Conservation (phyloP, 2,329 filamentous ascomycete species). For the Thermomyces lanuginosus region DNA sequence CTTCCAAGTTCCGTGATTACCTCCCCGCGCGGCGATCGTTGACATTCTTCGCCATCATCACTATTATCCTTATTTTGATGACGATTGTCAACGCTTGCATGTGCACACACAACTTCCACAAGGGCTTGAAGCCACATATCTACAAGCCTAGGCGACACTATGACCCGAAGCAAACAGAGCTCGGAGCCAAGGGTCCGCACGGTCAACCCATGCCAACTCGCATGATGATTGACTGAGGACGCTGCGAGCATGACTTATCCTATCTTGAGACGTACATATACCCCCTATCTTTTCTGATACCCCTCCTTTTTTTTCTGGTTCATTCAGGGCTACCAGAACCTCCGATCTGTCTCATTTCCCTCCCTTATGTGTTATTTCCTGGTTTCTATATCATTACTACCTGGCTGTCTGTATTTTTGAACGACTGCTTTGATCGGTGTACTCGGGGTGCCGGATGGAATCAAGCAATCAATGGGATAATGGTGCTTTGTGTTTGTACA, state of each 20-base stretch:
- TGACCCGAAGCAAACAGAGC: conserved; percentile 35
- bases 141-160: conserved; percentile 38
- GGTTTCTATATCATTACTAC: too few species aligned
- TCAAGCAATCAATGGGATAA: too few species aligned
- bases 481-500: too few species aligned
- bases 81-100: conserved; percentile 77
- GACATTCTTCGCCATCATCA: conserved; percentile 87
- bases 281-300: not conserved
- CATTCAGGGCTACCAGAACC: too few species aligned
- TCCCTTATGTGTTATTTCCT: too few species aligned
- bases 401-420: too few species aligned
- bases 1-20: conserved; percentile 45
- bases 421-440: too few species aligned
- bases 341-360: too few species aligned
- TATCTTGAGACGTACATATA: conserved; percentile 1
- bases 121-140: conserved; percentile 77
- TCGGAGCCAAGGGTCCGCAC: conserved; percentile 20
- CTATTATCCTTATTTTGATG: conserved; percentile 69
- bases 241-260: not conserved
- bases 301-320: not conserved
- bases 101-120: conserved; percentile 81
- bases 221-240: conserved; percentile 31
- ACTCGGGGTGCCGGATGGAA: too few species aligned
- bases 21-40: conserved; percentile 65
- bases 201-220: conserved; percentile 21